Evolutionary conservation across 2,329 filamentous ascomycete genomes (phyloP), one percentile per base, ranked within the genome.

Genomic region (Thielaviopsis punctulata): DNA sequence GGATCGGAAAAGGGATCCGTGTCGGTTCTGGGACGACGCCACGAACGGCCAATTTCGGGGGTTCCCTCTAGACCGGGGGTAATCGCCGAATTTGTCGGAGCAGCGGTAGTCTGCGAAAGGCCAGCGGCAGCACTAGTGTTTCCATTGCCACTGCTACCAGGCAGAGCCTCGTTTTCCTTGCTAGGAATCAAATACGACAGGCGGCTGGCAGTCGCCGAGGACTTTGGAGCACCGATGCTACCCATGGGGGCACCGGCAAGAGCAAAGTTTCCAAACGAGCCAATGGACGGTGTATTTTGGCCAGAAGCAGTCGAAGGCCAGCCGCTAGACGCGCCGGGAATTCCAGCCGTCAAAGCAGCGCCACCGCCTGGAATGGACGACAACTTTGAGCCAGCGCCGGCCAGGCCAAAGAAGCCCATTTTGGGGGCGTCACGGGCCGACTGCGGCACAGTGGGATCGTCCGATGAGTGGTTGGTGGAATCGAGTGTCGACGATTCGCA

Each of bases 251-350:
- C 70, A 30, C 74, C 72, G 25, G 76, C 66, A 50, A 93, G 65
- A n/a, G 84, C 82, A 65, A 96, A 96, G 60, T 81, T 92, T 10
- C 90, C 90, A 66, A 98, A 98, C 21, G 82, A 82, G 30, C 90
- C 88, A 72, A 89, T 84, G 1, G 80, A 78, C 10, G 56, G 53
- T 3, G 49, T 55, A n/a, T 49, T 55, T 43, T 55, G 53, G n/a
- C 53, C 72, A 52, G 77, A 76, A 21, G 77, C 73, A 13, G 76
- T 64, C 3, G 65, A 59, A 19, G 65, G 63, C 67, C 67, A 69
- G 8, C 67, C 73, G 13, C 63, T 60, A 21, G 68, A 69, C 57
- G 75, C 70, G 3, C 63, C 67, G 1, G 68, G 60, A 25, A 64
- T 67, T n/a, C 72, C 70, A 6, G 68, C 66, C 25, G 76, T 78